These are phyloP conservation scores for Cetraspora pellucida DNA, from an alignment of 192 early-diverging fungal species.

Conservation along the genomic window DNA sequence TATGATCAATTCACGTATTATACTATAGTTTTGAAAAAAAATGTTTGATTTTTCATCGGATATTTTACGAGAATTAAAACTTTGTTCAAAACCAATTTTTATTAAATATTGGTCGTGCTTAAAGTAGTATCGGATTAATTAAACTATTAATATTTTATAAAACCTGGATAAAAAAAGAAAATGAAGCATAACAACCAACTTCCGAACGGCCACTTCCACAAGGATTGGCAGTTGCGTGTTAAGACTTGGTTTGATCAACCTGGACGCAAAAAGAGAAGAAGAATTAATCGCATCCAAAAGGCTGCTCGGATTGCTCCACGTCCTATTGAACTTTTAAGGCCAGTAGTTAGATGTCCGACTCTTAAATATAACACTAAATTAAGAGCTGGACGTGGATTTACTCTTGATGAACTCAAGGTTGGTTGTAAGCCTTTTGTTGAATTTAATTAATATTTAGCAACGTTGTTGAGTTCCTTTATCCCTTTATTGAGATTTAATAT, in stretches of 20 bases:
- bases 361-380: constrained; percentile 98
- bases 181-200: constrained; percentile 95
- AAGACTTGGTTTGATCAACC: constrained; percentile 99
- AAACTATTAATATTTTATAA: too few relatives aligned
- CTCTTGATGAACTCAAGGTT: constrained; percentile 97
- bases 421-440: neutral
- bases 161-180: constrained; percentile 5
- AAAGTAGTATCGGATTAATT: too few relatives aligned
- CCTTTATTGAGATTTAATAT: too few relatives aligned
- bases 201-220: constrained; percentile 96
- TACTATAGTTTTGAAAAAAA: too few relatives aligned
- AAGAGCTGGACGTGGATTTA: constrained; percentile 96
- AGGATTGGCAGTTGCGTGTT: constrained; percentile 96
- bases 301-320: constrained; percentile 94
- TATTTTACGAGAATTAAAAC: too few relatives aligned
- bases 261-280: constrained; percentile 90
- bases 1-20: too few relatives aligned
- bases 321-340: constrained; percentile 94
- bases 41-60: too few relatives aligned
- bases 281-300: constrained; percentile 88
- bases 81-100: too few relatives aligned
- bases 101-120: too few relatives aligned
- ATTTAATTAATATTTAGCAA: too few relatives aligned
- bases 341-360: constrained; percentile 94
- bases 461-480: too few relatives aligned